Base-by-base conservation (phyloP, 306 rosid genomes). In the Rubus idaeus region DNA sequence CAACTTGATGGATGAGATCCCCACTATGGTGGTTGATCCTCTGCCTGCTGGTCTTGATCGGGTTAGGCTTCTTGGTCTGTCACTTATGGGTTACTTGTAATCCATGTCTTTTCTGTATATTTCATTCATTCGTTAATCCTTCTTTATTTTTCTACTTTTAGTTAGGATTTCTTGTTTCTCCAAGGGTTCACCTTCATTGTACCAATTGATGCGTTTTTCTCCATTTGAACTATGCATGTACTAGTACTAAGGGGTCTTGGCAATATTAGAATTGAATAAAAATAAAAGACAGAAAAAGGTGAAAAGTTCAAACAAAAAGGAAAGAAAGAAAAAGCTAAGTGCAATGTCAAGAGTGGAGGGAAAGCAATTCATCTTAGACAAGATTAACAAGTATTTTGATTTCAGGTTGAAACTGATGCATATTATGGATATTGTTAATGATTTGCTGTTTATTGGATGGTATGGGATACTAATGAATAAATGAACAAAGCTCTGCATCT, bases 1-100 rank as follows among this genome's bases (percentile, higher is more conserved):
- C 80, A 96, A 88, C 89, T 86, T 96, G 89, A 96, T 96, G 98
- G 91, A 91, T 79, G 99, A 96, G 85, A 96, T 96, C 85, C 98
- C 99, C 51, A 92, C 99, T 46, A 76, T 87, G 68, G 94, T 96
- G 68, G 99, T 96, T 52, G 89, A 96, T 89, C 98, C 99, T 70
- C 97, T 96, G 80, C 97, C 99, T 6, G 90, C 85, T 47, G 99
- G 97, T 75, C 72, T 89, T 77, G 99, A 96, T 75, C 84, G 86
- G 93, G 98, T 96, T 86, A 88, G 92, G 44, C 77, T 80, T 50
- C 79, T 62, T 44, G 55, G 42, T 69, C 47, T 83, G 14, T 75
- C 47, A 13, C 21, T 76, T 10, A 45, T 69, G 6, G 11, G 44
- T 40, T 41, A 4, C 66, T 56, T 44, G 9, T 77, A 41, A 20